Conservation (phyloP, 768 basidiomycete genomes). For the Agrocybe pediades region DNA sequence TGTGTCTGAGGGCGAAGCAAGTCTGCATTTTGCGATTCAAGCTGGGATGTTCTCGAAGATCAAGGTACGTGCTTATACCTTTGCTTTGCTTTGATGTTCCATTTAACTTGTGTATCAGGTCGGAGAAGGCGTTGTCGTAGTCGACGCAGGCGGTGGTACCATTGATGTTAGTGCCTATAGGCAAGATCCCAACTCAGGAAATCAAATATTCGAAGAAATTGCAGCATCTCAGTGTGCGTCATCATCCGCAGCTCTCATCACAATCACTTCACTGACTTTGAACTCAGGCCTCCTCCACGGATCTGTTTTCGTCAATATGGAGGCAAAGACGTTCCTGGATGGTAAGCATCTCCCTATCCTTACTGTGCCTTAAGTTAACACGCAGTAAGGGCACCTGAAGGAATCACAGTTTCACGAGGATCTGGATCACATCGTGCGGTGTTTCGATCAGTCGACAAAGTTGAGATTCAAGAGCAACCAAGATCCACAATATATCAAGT, state of each 20-base stretch:
- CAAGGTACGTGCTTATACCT: neutral
- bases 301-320: constrained; percentile 51
- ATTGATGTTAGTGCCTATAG: constrained; percentile 59
- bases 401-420: constrained; percentile 46
- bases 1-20: constrained; percentile 57
- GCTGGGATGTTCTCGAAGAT: constrained; percentile 26
- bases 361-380: constrained; percentile 12
- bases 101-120: neutral
- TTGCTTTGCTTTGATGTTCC: neutral
- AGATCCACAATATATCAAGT: constrained; percentile 49
- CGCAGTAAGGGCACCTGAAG: constrained; percentile 23
- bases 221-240: constrained; percentile 43
- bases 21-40: constrained; percentile 46
- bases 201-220: constrained; percentile 45
- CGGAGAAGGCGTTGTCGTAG: constrained; percentile 33
- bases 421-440: constrained; percentile 39
- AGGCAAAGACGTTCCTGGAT: constrained; percentile 38
- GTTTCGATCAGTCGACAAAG: constrained; percentile 52
- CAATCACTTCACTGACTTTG: too few relatives aligned
- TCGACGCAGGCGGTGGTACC: constrained; percentile 66
- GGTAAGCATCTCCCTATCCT: constrained; percentile 24
- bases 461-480: constrained; percentile 39
- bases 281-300: constrained; percentile 48
- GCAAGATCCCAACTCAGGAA: constrained; percentile 25
- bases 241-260: too few relatives aligned